Conservation (phyloP, 176 grass and related monocot genomes). For the Musa acuminata region DNA sequence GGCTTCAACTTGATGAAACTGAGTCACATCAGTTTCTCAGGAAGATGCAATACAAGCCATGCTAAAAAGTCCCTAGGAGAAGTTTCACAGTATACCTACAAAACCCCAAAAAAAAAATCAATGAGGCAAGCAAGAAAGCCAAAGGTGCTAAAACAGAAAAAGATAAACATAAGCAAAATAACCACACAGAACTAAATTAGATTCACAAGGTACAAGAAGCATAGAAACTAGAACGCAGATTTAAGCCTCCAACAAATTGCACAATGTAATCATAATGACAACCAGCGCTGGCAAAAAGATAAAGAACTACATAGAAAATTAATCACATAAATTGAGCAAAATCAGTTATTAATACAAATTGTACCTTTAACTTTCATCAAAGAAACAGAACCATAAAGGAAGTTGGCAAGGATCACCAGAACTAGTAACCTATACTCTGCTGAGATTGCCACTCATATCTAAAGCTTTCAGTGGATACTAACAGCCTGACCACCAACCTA, state of each 20-base stretch:
- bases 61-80: not conserved
- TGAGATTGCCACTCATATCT: not conserved
- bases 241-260: not conserved
- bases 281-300: not conserved
- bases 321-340: not conserved
- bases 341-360: not conserved
- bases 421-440: not conserved
- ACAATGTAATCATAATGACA: not conserved
- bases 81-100: not conserved
- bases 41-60: not conserved
- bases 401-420: not conserved
- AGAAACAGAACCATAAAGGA: not conserved
- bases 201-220: not conserved
- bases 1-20: not conserved
- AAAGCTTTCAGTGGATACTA: not conserved
- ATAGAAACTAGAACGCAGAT: not conserved
- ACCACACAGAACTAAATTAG: not conserved
- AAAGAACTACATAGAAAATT: not conserved
- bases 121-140: not conserved
- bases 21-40: not conserved
- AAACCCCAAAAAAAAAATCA: not conserved
- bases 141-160: not conserved
- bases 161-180: not conserved
- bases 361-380: not conserved
- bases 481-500: not conserved